Conservation (phyloP, 495 filamentous ascomycete genomes). For the Talaromyces liani region DNA sequence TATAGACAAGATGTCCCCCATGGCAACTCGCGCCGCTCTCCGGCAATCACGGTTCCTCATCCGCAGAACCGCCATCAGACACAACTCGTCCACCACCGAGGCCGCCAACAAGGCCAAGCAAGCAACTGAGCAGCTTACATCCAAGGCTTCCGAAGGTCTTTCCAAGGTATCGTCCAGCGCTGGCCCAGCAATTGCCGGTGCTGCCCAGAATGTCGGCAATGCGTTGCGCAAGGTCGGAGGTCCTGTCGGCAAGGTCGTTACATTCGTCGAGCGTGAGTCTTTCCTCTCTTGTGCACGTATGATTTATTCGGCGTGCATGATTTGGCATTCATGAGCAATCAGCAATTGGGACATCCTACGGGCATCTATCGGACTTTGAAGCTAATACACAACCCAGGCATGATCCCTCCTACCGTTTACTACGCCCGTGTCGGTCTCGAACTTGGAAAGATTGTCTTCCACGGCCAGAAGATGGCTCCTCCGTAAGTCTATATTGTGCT, state of each 20-base stretch:
- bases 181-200: conserved; percentile 65
- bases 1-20: conserved; percentile 33
- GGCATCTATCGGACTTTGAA: conserved; percentile 1
- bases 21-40: conserved; percentile 51
- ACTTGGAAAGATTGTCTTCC: conserved; percentile 78
- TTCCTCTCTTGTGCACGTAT: not conserved
- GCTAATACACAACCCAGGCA: conserved; percentile 50
- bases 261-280: conserved; percentile 71
- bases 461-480: conserved; percentile 82
- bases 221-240: conserved; percentile 75
- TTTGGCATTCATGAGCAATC: not conserved
- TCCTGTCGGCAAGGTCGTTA: conserved; percentile 71
- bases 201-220: conserved; percentile 54
- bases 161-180: conserved; percentile 75
- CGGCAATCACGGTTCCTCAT: conserved; percentile 52
- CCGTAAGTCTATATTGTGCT: conserved; percentile 58
- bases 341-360: not conserved
- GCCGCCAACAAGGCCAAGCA: conserved; percentile 63
- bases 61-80: conserved; percentile 49
- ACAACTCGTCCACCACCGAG: conserved; percentile 62
- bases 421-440: conserved; percentile 85
- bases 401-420: conserved; percentile 81
- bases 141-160: conserved; percentile 79
- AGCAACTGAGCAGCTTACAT: conserved; percentile 53
- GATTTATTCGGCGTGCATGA: not conserved